Evolutionary conservation across 352 stramenopile species (phyloP).

Genomic region (Hyaloperonospora brassicae): DNA sequence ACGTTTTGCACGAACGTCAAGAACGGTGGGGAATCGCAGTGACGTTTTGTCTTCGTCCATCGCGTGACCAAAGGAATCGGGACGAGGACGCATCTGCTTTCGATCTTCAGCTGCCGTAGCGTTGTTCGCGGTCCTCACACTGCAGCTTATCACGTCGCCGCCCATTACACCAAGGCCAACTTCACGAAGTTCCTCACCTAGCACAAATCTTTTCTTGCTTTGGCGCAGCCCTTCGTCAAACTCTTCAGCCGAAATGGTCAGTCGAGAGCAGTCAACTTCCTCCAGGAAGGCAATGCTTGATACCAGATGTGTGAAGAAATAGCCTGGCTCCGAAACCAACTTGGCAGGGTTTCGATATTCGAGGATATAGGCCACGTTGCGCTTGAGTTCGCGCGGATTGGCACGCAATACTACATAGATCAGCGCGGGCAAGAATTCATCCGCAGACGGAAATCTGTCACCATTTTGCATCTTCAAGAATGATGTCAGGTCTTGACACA

Average conservation of each 20-base stretch:
- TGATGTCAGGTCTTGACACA: conserved; percentile 66
- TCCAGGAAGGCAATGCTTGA: conserved; percentile 77
- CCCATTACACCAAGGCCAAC: conserved; percentile 20
- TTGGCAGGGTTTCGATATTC: conserved; percentile 62
- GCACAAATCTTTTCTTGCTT: conserved; percentile 9
- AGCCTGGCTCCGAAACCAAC: conserved; percentile 85
- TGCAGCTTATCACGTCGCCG: conserved; percentile 3
- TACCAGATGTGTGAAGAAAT: conserved; percentile 88
- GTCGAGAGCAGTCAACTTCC: conserved; percentile 52
- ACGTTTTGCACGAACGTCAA: conserved; percentile 37
- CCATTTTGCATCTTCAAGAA: conserved; percentile 44
- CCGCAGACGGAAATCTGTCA: conserved; percentile 68
- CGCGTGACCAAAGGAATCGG: neutral
- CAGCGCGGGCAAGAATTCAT: conserved; percentile 83
- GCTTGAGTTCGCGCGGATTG: conserved; percentile 78
- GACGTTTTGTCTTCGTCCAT: conserved; percentile 6
- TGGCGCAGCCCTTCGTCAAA: conserved; percentile 52
- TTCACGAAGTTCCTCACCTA: conserved; percentile 15
- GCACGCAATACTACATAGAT: conserved; percentile 86
- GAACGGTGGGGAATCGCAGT: conserved; percentile 25
- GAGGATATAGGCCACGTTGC: conserved; percentile 82
- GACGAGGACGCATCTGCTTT: conserved; percentile 3
- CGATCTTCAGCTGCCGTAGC: conserved; percentile 8
- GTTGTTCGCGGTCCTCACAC: conserved; percentile 1
- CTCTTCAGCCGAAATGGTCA: conserved; percentile 60